phyloP scores from a whole-genome alignment of 768 basidiomycete genomes.

The Panaeolus papilionaceus region DNA sequence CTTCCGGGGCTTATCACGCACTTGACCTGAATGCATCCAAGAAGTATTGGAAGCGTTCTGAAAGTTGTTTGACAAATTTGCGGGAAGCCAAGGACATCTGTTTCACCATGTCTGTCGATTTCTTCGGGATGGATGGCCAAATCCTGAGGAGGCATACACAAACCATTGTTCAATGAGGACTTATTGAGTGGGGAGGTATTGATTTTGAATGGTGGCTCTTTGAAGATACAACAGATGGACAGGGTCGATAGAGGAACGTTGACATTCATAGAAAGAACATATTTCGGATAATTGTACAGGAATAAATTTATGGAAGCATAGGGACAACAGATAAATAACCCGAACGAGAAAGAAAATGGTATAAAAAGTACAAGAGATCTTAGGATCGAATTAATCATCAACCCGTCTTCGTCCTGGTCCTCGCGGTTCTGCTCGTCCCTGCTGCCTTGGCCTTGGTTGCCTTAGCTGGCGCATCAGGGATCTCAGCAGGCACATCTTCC shows the following conservation, averaged over 20 bases:
- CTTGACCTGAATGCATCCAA: neutral
- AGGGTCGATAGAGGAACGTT: too few species aligned
- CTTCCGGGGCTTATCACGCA: neutral
- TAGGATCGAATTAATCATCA: slow-evolving; percentile 18
- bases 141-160: neutral
- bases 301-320: neutral
- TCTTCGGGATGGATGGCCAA: neutral
- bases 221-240: too few species aligned
- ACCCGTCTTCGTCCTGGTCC: slow-evolving; percentile 42
- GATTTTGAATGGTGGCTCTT: too few species aligned
- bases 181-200: too few species aligned
- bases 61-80: neutral
- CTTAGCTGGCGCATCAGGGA: slow-evolving; percentile 13
- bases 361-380: neutral
- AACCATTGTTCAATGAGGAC: neutral
- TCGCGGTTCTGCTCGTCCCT: slow-evolving; percentile 38
- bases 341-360: neutral
- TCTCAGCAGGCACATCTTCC: slow-evolving; percentile 16
- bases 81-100: neutral
- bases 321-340: neutral
- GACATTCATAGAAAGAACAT: too few species aligned
- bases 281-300: neutral
- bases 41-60: neutral
- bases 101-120: neutral
- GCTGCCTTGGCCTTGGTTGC: slow-evolving; percentile 23